These are phyloP conservation scores for Ophiocytium majus DNA, from an alignment of 352 stramenopile genomes.

Conservation along the genomic window DNA sequence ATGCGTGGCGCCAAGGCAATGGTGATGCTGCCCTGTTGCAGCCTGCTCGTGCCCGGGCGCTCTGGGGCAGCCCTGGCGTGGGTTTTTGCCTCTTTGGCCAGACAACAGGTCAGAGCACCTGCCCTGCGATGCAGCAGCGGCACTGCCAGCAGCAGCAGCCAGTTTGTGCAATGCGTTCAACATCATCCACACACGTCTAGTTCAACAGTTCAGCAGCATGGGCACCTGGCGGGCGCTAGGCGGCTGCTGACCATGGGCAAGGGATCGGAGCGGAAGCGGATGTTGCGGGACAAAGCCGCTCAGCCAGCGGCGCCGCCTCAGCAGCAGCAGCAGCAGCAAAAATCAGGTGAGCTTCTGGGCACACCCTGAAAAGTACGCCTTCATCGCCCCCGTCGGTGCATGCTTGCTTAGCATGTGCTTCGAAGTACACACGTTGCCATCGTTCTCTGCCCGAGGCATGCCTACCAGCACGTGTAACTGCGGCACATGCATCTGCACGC, in stretches of 20 bases:
- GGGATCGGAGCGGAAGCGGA: background rate
- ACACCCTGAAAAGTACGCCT: background rate
- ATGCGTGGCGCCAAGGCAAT: background rate
- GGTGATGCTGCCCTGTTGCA: background rate
- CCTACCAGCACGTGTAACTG: background rate
- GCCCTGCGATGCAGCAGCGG: background rate
- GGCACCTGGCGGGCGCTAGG: background rate
- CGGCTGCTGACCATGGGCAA: background rate
- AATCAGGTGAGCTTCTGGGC: background rate
- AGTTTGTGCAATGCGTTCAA: background rate
- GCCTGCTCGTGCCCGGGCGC: background rate
- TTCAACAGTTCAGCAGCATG: background rate
- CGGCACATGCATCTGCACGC: background rate
- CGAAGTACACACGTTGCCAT: background rate
- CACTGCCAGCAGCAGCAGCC: background rate
- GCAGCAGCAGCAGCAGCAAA: background rate
- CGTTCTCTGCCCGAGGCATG: background rate
- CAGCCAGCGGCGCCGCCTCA: background rate
- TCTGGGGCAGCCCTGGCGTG: background rate
- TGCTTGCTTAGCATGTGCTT: too few relatives aligned
- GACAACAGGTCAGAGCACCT: background rate
- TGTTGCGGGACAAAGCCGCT: background rate
- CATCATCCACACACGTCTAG: background rate
- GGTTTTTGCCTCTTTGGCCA: too few relatives aligned
- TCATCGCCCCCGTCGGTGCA: too few relatives aligned